Conservation (phyloP, 1,284 basidiomycete species). For the Cutaneotrichosporon cyanovorans region DNA sequence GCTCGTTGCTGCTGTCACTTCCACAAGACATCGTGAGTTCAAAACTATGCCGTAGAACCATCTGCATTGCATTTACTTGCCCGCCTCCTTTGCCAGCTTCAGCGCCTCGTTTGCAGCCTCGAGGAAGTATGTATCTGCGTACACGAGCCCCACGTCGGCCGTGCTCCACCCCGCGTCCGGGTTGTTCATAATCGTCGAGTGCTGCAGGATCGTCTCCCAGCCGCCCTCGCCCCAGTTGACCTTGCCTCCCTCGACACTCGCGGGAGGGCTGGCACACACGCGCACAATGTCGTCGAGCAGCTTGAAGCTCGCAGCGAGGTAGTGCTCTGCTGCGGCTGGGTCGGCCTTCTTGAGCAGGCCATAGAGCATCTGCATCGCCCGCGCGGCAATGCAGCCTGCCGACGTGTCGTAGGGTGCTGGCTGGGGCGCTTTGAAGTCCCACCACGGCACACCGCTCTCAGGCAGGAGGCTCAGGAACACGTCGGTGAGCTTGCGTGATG, state of each 20-base stretch:
- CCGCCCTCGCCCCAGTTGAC: conserved; percentile 33
- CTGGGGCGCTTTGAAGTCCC: conserved; percentile 37
- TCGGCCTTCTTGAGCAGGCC: conserved; percentile 19
- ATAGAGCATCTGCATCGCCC: conserved; percentile 32
- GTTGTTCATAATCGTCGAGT: conserved; percentile 37
- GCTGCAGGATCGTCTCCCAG: conserved; percentile 38
- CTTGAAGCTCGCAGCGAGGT: conserved; percentile 25
- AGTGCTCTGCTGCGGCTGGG: conserved; percentile 20
- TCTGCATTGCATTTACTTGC: background rate
- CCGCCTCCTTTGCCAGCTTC: conserved; percentile 17
- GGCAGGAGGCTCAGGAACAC: conserved; percentile 27
- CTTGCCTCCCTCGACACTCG: conserved; percentile 17
- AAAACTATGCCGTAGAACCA: background rate
- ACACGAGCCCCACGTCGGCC: conserved; percentile 25
- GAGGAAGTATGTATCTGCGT: conserved; percentile 37
- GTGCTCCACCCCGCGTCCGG: conserved; percentile 12
- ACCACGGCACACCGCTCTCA: conserved; percentile 29
- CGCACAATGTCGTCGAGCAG: conserved; percentile 20
- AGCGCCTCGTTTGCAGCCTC: conserved; percentile 36
- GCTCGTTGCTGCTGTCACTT: no score
- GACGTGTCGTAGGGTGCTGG: conserved; percentile 36
- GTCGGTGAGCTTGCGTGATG: conserved; percentile 25
- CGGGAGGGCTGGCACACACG: conserved; percentile 22
- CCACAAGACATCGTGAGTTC: no score
- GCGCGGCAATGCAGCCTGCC: conserved; percentile 28